Conservation (phyloP, 2,329 filamentous ascomycete genomes). For the Penicillium sp. region DNA sequence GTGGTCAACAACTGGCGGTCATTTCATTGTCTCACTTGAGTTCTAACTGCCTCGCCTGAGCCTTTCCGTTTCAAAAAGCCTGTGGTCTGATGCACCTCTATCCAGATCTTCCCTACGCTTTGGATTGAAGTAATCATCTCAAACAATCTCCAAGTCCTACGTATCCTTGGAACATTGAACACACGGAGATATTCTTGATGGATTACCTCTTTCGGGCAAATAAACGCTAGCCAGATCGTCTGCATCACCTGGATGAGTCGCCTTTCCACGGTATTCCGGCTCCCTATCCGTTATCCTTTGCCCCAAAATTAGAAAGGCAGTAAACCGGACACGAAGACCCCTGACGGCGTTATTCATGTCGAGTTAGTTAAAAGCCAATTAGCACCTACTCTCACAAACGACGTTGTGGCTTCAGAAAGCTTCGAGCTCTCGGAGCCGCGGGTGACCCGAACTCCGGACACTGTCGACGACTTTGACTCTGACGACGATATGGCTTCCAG, state of each 20-base stretch:
- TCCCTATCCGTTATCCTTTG: conserved; percentile 12
- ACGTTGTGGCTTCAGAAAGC: conserved; percentile 35
- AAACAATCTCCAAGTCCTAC: background rate
- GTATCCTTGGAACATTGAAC: conserved; percentile 1
- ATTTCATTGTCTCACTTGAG: background rate
- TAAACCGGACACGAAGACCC: conserved; percentile 6
- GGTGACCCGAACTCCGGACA: conserved; percentile 34
- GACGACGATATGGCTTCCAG: conserved; percentile 47
- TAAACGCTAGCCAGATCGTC: background rate
- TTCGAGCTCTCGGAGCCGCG: conserved; percentile 25
- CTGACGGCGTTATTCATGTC: conserved; percentile 8
- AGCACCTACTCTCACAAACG: conserved; percentile 7
- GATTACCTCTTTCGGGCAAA: background rate
- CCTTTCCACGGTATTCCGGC: background rate
- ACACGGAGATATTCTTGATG: conserved; percentile 7
- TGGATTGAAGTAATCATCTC: background rate
- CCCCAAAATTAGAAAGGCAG: background rate
- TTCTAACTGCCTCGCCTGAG: background rate
- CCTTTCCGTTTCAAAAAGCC: background rate
- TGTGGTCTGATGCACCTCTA: background rate
- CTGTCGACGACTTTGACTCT: conserved; percentile 39
- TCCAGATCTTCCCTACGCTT: background rate
- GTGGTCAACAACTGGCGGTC: conserved; percentile 2
- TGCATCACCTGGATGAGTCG: conserved; percentile 11
- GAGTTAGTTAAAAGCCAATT: conserved; percentile 5